These are phyloP conservation scores for Termitomyces sp. DNA, from an alignment of 768 basidiomycete genomes.

Conservation along the genomic window DNA sequence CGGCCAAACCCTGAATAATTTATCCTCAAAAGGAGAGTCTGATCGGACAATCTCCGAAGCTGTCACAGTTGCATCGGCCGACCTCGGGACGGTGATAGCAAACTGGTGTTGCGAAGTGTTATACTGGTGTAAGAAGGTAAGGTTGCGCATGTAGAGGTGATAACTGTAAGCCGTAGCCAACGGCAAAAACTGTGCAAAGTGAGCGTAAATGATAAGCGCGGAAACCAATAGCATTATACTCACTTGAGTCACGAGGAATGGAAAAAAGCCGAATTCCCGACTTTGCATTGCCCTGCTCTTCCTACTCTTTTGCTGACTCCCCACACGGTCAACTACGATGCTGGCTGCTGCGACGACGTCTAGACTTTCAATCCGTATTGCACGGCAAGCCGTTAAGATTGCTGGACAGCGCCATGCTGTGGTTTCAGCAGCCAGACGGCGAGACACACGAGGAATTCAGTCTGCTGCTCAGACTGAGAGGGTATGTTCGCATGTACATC, in stretches of 20 bases:
- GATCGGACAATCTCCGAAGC: background rate
- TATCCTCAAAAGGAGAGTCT: too few species aligned
- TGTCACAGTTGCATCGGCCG: background rate
- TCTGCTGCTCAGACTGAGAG: conserved; percentile 71
- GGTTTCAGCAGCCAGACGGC: conserved; percentile 35
- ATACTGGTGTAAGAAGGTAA: background rate
- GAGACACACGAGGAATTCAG: conserved; percentile 41
- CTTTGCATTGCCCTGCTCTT: conserved; percentile 4
- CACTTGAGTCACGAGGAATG: conserved; percentile 17
- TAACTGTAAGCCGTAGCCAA: conserved; percentile 16
- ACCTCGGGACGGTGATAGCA: background rate
- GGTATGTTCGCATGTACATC: conserved; percentile 33
- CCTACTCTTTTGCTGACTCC: conserved; percentile 12
- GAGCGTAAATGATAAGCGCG: conserved; percentile 17
- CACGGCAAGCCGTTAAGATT: conserved; percentile 42
- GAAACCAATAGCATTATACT: conserved; percentile 8
- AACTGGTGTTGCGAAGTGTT: background rate
- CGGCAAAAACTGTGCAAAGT: conserved; percentile 24
- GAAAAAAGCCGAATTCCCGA: conserved; percentile 14
- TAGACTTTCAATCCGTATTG: conserved; percentile 29
- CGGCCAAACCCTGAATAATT: background rate
- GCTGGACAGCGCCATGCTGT: conserved; percentile 44
- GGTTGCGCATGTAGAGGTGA: conserved; percentile 1
- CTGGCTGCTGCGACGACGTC: conserved; percentile 29
- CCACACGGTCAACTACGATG: conserved; percentile 22